phyloP scores from a whole-genome alignment of 345 rosid species.

The Aquilaria yunnanensis region DNA sequence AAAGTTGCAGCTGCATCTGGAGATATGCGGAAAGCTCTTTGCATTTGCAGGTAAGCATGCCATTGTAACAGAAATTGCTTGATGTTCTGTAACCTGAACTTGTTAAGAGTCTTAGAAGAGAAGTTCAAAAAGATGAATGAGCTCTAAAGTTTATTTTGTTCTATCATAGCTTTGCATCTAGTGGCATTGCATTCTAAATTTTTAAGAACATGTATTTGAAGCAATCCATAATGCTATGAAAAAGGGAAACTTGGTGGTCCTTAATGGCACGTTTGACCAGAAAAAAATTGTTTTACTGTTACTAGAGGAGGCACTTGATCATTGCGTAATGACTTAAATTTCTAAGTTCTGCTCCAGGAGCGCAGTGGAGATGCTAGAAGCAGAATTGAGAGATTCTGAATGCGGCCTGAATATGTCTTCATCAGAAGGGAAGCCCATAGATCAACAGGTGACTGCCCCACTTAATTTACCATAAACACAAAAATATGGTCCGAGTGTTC shows the following conservation, averaged over 20 bases:
- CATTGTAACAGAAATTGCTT: not conserved
- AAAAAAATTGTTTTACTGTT: no score
- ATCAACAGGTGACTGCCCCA: slow-evolving; percentile 21
- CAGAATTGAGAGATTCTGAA: slow-evolving; percentile 43
- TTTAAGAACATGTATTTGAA: no score
- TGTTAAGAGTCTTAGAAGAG: not conserved
- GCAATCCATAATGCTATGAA: no score
- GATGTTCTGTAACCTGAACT: not conserved
- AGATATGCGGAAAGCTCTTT: slow-evolving; percentile 92
- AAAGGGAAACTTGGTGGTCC: no score
- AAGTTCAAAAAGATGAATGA: not conserved
- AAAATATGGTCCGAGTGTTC: slow-evolving; percentile 33
- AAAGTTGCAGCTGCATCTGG: slow-evolving; percentile 96
- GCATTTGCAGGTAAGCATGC: slow-evolving; percentile 64
- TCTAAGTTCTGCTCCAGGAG: slow-evolving; percentile 36
- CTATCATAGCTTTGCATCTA: not conserved
- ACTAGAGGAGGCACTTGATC: no score
- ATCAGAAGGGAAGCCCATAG: slow-evolving; percentile 17
- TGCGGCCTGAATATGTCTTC: slow-evolving; percentile 16
- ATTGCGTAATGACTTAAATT: no score
- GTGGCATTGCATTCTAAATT: no score
- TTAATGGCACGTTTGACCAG: no score
- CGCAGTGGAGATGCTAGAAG: slow-evolving; percentile 74
- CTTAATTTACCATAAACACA: slow-evolving; percentile 21
- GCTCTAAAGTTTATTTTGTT: not conserved